These are phyloP conservation scores for Hippophae gyantsensis DNA, from an alignment of 306 rosid genomes.

Conservation along the genomic window DNA sequence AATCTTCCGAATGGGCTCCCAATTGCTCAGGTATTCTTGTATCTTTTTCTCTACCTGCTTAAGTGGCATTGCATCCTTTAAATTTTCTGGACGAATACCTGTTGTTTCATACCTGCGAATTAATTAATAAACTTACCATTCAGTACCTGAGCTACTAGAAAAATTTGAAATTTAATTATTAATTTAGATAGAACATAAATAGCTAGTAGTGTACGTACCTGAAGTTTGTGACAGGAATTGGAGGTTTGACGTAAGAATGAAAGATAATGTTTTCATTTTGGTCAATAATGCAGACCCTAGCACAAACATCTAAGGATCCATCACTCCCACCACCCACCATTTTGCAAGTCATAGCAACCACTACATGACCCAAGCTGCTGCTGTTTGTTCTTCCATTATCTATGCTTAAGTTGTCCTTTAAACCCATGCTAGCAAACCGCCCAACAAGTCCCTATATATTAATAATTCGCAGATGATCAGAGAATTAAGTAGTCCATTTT, in stretches of 20 bases:
- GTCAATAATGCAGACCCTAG: slow-evolving; percentile 73
- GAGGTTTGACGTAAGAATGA: slow-evolving; percentile 71
- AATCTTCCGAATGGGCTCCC: slow-evolving; percentile 81
- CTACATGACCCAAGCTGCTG: slow-evolving; percentile 20
- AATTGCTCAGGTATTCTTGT: slow-evolving; percentile 82
- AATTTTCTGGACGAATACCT: slow-evolving; percentile 69
- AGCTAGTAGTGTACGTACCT: slow-evolving; percentile 29
- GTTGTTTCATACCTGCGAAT: slow-evolving; percentile 68
- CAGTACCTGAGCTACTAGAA: too few relatives aligned
- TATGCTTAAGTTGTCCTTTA: slow-evolving; percentile 49
- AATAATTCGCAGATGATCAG: background rate
- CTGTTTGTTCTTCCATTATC: slow-evolving; percentile 45
- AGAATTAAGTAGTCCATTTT: background rate
- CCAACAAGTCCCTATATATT: slow-evolving; percentile 45
- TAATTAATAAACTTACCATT: background rate
- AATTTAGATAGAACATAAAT: too few relatives aligned
- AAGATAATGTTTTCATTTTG: slow-evolving; percentile 70
- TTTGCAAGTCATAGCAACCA: slow-evolving; percentile 83
- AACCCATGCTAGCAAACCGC: slow-evolving; percentile 62
- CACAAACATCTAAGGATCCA: slow-evolving; percentile 78
- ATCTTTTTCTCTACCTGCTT: slow-evolving; percentile 68
- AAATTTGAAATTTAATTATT: background rate
- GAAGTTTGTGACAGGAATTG: slow-evolving; percentile 63
- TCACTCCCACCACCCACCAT: slow-evolving; percentile 95
- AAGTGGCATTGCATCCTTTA: slow-evolving; percentile 75